Evolutionary conservation across 805 yeast species (phyloP), one percentile per base, ranked within the genome.

Genomic region (Lachancea meyersii): DNA sequence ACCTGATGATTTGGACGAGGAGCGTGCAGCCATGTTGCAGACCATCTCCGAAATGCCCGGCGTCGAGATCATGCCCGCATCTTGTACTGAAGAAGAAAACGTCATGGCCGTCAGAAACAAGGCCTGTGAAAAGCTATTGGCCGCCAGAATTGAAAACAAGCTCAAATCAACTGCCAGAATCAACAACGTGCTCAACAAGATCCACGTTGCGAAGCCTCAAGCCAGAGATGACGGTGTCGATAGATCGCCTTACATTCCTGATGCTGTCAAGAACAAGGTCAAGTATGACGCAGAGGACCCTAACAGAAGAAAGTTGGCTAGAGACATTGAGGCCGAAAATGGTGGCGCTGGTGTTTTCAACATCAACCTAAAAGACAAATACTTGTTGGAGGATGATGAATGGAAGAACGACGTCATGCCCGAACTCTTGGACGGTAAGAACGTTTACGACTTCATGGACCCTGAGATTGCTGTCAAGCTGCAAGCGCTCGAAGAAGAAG

Each of bases 311-410:
- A 73, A 58, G 52, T 75, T 93, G 57, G 88, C 95, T 31, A 77
- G 86, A 59, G 97, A 93, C 61, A 72, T 88, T 49, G 98, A 93
- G 70, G 82, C 76, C 38, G 96, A 84, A 63, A 86, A 93, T 58
- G 98, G 98, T 62, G 98, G 98, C 63, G 97, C 98, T 34, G 98
- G 98, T 74, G 98, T 93, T 27, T 93, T 70, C 74, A 93, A 88
- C 70, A 78, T 93, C 61, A 88, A 93, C 70, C 73, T 93, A 69
- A 86, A 88, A 64, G 97, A 91, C 61, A 84, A 82, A 59, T 93
- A 94, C 67, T 54, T 93, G 48, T 73, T 93, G 54, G 98, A 91
- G 54, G 91, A 93, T 62, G 97, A 91, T 40, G 94, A 86, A 51
- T 93, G 99, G 99, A 91, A 91, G 76, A 79, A 87, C 53, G 99